Evolutionary conservation across 257 asterid genomes (phyloP).

Genomic region (Plantago elongata): DNA sequence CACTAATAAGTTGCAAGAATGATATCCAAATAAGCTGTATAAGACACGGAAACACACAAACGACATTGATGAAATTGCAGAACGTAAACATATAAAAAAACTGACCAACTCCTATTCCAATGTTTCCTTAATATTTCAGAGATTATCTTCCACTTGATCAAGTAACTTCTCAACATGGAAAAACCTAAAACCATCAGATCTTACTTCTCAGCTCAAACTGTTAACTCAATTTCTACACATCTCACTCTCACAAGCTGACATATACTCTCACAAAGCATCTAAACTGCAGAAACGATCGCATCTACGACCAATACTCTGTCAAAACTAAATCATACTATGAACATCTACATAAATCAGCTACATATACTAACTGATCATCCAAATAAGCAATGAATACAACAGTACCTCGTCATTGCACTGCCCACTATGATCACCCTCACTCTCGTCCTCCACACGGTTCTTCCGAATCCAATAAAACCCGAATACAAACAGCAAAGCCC

Average conservation of each 20-base stretch:
- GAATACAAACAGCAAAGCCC: conserved; percentile 64
- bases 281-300: not conserved
- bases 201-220: not conserved
- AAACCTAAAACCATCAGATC: not conserved
- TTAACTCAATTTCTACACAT: conserved; percentile 1
- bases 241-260: not conserved
- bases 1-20: too few species aligned
- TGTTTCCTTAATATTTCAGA: too few species aligned
- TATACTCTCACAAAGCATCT: too few species aligned
- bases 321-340: not conserved
- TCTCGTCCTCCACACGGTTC: conserved; percentile 22
- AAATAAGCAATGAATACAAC: not conserved
- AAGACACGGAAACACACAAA: too few species aligned
- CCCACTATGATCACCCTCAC: conserved; percentile 11
- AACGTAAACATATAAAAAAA: too few species aligned
- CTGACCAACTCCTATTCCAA: too few species aligned
- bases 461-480: conserved; percentile 78
- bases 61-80: too few species aligned
- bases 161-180: too few species aligned
- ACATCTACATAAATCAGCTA: not conserved
- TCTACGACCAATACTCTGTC: not conserved
- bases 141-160: too few species aligned
- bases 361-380: not conserved
- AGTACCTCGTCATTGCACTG: conserved; percentile 27
- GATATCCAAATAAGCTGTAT: too few species aligned